Evolutionary conservation across 140 eudicot genomes (phyloP).

Genomic region (Senecio squalidus): DNA sequence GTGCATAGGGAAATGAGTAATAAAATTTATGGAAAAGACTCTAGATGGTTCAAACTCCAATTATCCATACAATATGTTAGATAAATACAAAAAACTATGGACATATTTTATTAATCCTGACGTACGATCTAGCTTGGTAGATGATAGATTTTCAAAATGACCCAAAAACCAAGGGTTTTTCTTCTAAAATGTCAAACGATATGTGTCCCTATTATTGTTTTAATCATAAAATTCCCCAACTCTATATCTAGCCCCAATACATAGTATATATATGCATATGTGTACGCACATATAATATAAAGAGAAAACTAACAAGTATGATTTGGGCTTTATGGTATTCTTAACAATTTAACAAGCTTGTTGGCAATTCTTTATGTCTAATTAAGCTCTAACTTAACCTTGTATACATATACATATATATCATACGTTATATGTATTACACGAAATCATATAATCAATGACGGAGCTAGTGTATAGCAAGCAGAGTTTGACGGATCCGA

Average conservation of each 20-base stretch:
- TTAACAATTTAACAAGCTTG: background rate
- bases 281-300: background rate
- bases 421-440: too few species aligned
- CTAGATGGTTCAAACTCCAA: conserved; percentile 39
- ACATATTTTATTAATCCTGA: conserved; percentile 30
- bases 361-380: conserved; percentile 8
- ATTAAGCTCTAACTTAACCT: background rate
- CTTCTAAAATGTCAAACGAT: conserved; percentile 38
- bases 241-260: conserved; percentile 8
- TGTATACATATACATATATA: conserved; percentile 18
- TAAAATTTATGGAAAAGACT: conserved; percentile 29
- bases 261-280: background rate
- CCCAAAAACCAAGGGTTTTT: conserved; percentile 31
- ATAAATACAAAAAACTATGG: conserved; percentile 23
- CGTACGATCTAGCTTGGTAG: conserved; percentile 29
- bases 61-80: conserved; percentile 32
- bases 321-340: conserved; percentile 9
- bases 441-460: too few species aligned
- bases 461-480: too few species aligned
- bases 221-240: conserved; percentile 5
- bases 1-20: conserved; percentile 18
- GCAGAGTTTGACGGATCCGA: too few species aligned
- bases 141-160: conserved; percentile 22
- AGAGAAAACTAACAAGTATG: too few species aligned
- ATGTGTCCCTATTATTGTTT: conserved; percentile 30